Evolutionary conservation across 2,329 filamentous ascomycete species (phyloP), one percentile per base, ranked within the genome.

Genomic region (Decorospora gaudefroyi): DNA sequence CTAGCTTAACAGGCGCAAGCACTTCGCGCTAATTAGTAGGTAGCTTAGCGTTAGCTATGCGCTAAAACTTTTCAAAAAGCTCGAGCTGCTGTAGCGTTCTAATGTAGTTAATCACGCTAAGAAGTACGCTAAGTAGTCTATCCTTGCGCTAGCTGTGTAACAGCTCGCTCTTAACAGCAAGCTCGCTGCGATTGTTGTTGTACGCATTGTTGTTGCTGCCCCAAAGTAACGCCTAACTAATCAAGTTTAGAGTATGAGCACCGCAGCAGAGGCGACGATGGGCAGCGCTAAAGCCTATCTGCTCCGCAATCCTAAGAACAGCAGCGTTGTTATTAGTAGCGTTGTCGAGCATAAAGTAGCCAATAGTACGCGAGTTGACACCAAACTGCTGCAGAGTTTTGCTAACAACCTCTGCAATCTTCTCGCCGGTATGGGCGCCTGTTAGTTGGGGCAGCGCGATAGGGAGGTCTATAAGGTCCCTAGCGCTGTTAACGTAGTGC

Each of bases 61-160:
- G 34, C 23, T 43, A 25, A 42, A 30, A 36, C 4, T 42, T 46
- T 1, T 26, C n/a, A 31, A 48, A 43, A 29, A 39, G 30, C 15
- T 19, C 33, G 21, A 36, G 12, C 25, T 48, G 29, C 18, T 48
- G 26, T n/a, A 15, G 39, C 15, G 29, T 47, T 42, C 43, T 47
- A 16, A 47, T 47, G 22, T 40, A 31, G 18, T 40, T 40, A 23
- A 40, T 29, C 5, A 40, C 36, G n/a, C 15, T 18, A 4, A 40
- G 8, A 6, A 40, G 36, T 10, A 40, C 36, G 15, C 36, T 26
- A 13, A 40, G 17, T 15, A n/a, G 32, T 7, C 36, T 17, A 22
- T 40, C 36, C 8, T 19, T n/a, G 10, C 36, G 36, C 36, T 16
- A 40, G 10, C 28, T 22, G 23, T 18, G 23, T 16, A 40, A 16